Percentiles rank a stretch among this genome's conserved stretches.
Conservation (phyloP, 164 flowering plant species). For the Liquidambar formosana region DNA sequence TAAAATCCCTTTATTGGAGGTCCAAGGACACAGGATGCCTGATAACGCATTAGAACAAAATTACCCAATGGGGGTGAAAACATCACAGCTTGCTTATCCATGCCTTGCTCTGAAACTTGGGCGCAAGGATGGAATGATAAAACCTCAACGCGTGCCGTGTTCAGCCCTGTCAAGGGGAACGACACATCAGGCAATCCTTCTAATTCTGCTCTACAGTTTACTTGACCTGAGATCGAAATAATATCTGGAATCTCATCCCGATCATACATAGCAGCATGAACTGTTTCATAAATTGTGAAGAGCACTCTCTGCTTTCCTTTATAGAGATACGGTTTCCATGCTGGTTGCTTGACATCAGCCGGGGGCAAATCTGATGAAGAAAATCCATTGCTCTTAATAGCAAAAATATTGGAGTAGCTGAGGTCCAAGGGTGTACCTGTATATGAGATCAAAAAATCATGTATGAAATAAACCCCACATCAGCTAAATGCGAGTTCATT, state of each 20-base stretch:
- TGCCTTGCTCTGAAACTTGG: constrained; percentile 87
- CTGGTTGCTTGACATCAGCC: constrained; percentile 85
- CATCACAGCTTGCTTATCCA: constrained; percentile 82
- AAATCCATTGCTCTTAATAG: constrained; percentile 78
- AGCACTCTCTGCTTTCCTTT: constrained; percentile 86
- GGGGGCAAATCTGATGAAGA: constrained; percentile 79
- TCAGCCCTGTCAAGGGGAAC: constrained; percentile 77
- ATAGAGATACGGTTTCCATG: constrained; percentile 97
- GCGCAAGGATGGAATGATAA: constrained; percentile 95
- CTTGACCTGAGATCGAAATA: constrained; percentile 83
- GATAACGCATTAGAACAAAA: constrained; percentile 85
- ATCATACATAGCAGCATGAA: constrained; percentile 93
- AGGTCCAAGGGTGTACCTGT: constrained; percentile 95
- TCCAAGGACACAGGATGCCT: constrained; percentile 62
- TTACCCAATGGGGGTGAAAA: constrained; percentile 96
- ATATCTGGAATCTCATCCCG: constrained; percentile 94
- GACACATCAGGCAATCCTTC: constrained; percentile 98
- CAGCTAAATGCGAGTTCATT: constrained; percentile 7
- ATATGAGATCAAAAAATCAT: constrained; percentile 7
- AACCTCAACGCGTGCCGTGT: constrained; percentile 57
- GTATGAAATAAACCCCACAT: neutral
- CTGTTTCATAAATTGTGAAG: constrained; percentile 72
- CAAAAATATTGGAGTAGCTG: constrained; percentile 61
- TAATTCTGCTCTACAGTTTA: constrained; percentile 92
- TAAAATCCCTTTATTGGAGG: constrained; percentile 98